A percentile compares a stretch with the other conserved stretches of the same genome.
phyloP scores from a whole-genome alignment of 495 filamentous ascomycete genomes.

The Penicillium silybi region DNA sequence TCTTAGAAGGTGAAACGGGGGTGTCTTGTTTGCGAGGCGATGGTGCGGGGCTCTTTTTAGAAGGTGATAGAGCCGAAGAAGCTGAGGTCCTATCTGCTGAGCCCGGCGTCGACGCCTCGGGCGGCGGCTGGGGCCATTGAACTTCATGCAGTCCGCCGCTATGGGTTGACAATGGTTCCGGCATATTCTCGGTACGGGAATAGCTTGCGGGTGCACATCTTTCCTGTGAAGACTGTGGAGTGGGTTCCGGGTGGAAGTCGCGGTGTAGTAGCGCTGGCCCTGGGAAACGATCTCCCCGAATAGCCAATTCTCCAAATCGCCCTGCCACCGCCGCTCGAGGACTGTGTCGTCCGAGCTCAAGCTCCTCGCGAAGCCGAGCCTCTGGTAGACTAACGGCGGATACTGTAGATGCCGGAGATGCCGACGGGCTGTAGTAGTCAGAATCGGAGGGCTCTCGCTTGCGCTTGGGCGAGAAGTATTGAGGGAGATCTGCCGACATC shows the following conservation, averaged over 20 bases:
- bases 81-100: not conserved
- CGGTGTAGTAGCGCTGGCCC: conserved; percentile 22
- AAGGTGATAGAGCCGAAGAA: conserved; percentile 11
- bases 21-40: conserved; percentile 27
- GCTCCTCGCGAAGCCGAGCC: conserved; percentile 28
- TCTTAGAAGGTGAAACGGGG: conserved; percentile 22
- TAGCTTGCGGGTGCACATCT: conserved; percentile 6
- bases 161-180: conserved; percentile 11
- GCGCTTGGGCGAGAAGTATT: conserved; percentile 38
- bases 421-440: conserved; percentile 30
- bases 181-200: conserved; percentile 14
- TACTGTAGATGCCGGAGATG: conserved; percentile 34
- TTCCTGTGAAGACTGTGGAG: conserved; percentile 10
- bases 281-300: conserved; percentile 44
- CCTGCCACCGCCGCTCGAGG: conserved; percentile 62
- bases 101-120: not conserved
- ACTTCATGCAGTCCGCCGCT: conserved; percentile 5
- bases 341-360: conserved; percentile 44
- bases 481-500: conserved; percentile 26
- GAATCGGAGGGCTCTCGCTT: conserved; percentile 39
- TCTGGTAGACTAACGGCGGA: conserved; percentile 37
- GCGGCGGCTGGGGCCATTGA: conserved; percentile 1
- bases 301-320: conserved; percentile 57
- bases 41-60: conserved; percentile 14
- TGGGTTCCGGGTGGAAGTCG: conserved; percentile 7